Evolutionary conservation across 148 eudicot genomes (phyloP), one percentile per base, ranked within the genome.

Genomic region (Rheum nobile): DNA sequence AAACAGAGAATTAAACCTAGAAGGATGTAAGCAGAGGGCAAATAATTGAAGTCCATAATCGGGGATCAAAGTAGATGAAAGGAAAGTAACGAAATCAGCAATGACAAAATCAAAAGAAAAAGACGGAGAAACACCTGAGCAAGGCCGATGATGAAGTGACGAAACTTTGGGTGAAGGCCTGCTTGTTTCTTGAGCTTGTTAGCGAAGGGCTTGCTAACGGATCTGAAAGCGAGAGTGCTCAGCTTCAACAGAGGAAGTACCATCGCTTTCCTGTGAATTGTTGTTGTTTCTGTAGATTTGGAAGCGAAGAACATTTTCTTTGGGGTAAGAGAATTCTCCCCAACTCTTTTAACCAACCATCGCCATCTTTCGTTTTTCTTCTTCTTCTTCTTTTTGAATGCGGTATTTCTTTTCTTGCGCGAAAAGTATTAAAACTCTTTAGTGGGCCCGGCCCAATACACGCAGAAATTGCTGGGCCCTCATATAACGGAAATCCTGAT

Each of bases 111-210:
- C 19, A 35, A 48, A 38, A 73, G 75, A 48, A 29, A 21, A 4
- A 16, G 63, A 21, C 11, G 12, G 28, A 24, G 12, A 24, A 8
- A 22, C 1, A 75, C 78, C 73, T 68, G 78, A 72, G 78, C 78
- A 14, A 76, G 34, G 73, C 59, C 54, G 67, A 76, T 69, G 31
- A 76, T 76, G 26, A 76, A 48, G 17, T 68, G 19, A 17, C 78
- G 78, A 76, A 76, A 76, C 46, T 44, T 76, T 10, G 78, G 78
- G 72, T 68, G 78, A 16, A 68, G 35, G 4, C 78, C 78, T 14
- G 78, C 78, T 34, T 68, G 34, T 8, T 68, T 46, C 57, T 76
- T 76, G 72, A 76, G 78, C 41, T 55, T 76, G 35, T 5, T 44
- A 9, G 78, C 78, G 44, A 76, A 47, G 10, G 78, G 78, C 22